Evolutionary conservation across 768 basidiomycete species (phyloP).

Genomic region (Auriscalpium orientale): DNA sequence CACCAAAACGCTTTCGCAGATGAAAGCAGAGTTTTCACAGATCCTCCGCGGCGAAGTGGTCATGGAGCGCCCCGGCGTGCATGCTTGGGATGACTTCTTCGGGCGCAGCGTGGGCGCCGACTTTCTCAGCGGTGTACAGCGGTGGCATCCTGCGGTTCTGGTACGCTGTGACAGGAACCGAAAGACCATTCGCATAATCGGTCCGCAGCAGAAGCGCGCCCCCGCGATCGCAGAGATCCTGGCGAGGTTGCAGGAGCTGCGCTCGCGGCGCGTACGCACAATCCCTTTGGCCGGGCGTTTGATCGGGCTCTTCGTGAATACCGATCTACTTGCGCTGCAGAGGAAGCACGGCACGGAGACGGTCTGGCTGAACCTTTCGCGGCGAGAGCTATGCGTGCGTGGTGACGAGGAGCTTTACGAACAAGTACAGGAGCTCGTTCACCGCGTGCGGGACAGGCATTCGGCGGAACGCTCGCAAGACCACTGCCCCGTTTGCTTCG

Average conservation of each 20-base stretch:
- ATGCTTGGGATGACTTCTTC: slow-evolving; percentile 65
- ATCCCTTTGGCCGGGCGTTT: slow-evolving; percentile 43
- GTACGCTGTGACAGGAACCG: slow-evolving; percentile 36
- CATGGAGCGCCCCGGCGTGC: slow-evolving; percentile 35
- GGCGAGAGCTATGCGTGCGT: slow-evolving; percentile 42
- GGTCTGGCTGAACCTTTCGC: slow-evolving; percentile 39
- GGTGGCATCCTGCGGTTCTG: slow-evolving; percentile 29
- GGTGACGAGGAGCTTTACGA: slow-evolving; percentile 42
- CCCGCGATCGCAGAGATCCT: slow-evolving; percentile 39
- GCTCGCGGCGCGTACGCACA: slow-evolving; percentile 31
- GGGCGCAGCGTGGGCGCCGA: slow-evolving; percentile 28
- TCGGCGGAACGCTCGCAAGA: slow-evolving; percentile 12
- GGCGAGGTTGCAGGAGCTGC: slow-evolving; percentile 36
- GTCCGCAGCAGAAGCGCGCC: slow-evolving; percentile 34
- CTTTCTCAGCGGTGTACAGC: slow-evolving; percentile 41
- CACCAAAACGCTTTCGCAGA: slow-evolving; percentile 39
- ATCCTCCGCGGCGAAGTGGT: slow-evolving; percentile 55
- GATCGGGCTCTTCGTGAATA: slow-evolving; percentile 38
- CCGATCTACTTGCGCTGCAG: slow-evolving; percentile 39
- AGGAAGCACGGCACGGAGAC: slow-evolving; percentile 49
- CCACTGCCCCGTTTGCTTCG: slow-evolving; percentile 67
- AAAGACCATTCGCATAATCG: slow-evolving; percentile 48
- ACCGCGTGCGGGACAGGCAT: slow-evolving; percentile 22
- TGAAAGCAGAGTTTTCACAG: slow-evolving; percentile 58
- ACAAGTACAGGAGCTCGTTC: slow-evolving; percentile 35